Conservation (phyloP, 2,329 filamentous ascomycete species). For the Sordariomycetes sp. region DNA sequence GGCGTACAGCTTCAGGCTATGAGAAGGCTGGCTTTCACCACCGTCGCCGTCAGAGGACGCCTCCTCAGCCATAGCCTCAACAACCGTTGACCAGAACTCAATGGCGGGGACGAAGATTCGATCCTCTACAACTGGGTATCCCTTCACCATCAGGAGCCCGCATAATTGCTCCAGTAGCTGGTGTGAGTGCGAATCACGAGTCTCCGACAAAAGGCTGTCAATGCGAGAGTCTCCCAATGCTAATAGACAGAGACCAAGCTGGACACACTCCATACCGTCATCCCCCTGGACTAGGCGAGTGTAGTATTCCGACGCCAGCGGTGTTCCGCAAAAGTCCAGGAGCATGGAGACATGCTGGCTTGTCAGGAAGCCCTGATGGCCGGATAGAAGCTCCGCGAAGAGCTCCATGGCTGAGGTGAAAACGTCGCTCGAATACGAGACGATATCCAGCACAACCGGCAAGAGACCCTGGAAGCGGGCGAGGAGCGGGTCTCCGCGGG, state of each 20-base stretch:
- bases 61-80: constrained; percentile 55
- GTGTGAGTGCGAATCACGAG: constrained; percentile 35
- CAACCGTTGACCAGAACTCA: constrained; percentile 73
- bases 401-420: constrained; percentile 53
- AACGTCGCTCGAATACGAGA: constrained; percentile 35
- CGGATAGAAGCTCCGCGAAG: constrained; percentile 53
- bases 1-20: constrained; percentile 19
- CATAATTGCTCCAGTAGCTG: constrained; percentile 48
- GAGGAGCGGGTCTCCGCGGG: constrained; percentile 45
- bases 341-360: constrained; percentile 46
- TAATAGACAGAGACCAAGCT: constrained; percentile 56
- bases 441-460: constrained; percentile 42
- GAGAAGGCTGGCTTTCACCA: constrained; percentile 27
- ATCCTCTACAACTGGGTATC: constrained; percentile 61
- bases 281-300: constrained; percentile 45
- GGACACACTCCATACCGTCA: constrained; percentile 52
- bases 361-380: constrained; percentile 53
- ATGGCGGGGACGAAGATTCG: constrained; percentile 63
- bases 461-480: constrained; percentile 49
- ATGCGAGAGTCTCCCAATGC: constrained; percentile 59
- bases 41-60: constrained; percentile 37
- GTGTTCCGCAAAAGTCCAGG: constrained; percentile 46
- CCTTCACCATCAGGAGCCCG: constrained; percentile 54
- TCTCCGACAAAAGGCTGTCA: constrained; percentile 41
- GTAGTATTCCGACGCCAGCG: constrained; percentile 48